Percentiles rank a stretch among this genome's conserved stretches.
Conservation (phyloP, 2,329 filamentous ascomycete species). For the Didymella exigua region DNA sequence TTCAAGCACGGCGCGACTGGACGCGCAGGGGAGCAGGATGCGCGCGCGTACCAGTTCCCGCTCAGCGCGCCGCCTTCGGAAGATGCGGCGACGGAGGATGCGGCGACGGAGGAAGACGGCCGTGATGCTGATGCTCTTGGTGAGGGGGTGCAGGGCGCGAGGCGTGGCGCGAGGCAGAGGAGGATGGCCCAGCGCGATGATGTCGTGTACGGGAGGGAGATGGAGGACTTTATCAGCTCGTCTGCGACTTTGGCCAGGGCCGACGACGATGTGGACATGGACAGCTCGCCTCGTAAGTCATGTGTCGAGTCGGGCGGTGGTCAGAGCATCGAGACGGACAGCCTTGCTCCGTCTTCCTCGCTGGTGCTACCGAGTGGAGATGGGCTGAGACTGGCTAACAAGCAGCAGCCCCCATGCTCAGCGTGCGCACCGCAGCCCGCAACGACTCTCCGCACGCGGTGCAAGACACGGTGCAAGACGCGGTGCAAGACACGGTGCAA, state of each 20-base stretch:
- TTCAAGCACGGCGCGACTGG: background rate
- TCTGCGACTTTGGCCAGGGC: background rate
- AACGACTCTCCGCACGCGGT: background rate
- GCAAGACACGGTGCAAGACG: background rate
- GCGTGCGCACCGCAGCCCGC: background rate
- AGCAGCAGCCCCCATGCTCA: background rate
- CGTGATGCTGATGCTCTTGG: too few species aligned
- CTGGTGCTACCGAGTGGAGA: too few species aligned
- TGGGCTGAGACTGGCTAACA: background rate
- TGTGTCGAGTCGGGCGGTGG: too few species aligned
- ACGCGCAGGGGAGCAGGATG: background rate
- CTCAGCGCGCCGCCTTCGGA: conserved; percentile 4
- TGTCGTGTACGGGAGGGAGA: conserved; percentile 10
- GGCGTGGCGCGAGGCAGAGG: conserved; percentile 2
- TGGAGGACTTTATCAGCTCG: conserved; percentile 6
- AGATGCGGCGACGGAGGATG: background rate
- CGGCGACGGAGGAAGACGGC: background rate
- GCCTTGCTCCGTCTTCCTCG: too few species aligned
- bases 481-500: background rate
- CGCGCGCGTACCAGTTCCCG: background rate
- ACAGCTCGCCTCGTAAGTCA: conserved; percentile 8
- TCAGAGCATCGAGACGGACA: too few species aligned
- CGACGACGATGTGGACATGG: background rate
- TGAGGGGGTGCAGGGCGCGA: background rate
- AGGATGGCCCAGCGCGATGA: background rate